phyloP scores from a whole-genome alignment of 2,329 filamentous ascomycete genomes.

The Scytalidium sp. region DNA sequence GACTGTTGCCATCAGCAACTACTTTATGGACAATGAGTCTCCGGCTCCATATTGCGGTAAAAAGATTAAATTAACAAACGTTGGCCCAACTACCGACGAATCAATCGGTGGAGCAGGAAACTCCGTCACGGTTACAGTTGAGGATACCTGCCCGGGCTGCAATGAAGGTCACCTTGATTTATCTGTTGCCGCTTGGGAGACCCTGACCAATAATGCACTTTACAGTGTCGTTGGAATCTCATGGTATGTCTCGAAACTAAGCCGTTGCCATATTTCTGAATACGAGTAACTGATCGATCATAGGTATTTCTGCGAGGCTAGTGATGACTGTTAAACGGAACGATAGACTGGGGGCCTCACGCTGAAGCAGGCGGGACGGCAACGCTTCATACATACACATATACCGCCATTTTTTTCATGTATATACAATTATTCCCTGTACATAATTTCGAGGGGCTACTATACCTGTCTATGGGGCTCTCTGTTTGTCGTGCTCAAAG shows the following conservation, averaged over 20 bases:
- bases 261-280: background rate
- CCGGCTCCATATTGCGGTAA: conserved; percentile 6
- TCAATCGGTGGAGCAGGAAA: conserved; percentile 8
- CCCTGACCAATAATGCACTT: conserved; percentile 6
- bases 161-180: conserved; percentile 12
- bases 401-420: no score
- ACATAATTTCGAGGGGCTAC: no score
- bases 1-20: background rate
- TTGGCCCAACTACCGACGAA: conserved; percentile 5
- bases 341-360: background rate
- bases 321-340: background rate
- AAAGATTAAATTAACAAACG: conserved; percentile 8
- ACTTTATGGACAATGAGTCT: background rate
- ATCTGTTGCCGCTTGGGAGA: conserved; percentile 9
- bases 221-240: background rate
- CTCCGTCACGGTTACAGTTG: conserved; percentile 2
- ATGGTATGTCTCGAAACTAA: background rate
- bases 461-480: no score
- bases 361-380: no score
- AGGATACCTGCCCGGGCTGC: conserved; percentile 9
- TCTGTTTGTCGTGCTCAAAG: no score
- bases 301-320: background rate
- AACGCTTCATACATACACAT: no score
- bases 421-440: no score
- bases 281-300: background rate